Percentiles rank a stretch among this genome's conserved stretches.
phyloP scores from a whole-genome alignment of 805 yeast genomes.

The Candida taoyuanica region DNA sequence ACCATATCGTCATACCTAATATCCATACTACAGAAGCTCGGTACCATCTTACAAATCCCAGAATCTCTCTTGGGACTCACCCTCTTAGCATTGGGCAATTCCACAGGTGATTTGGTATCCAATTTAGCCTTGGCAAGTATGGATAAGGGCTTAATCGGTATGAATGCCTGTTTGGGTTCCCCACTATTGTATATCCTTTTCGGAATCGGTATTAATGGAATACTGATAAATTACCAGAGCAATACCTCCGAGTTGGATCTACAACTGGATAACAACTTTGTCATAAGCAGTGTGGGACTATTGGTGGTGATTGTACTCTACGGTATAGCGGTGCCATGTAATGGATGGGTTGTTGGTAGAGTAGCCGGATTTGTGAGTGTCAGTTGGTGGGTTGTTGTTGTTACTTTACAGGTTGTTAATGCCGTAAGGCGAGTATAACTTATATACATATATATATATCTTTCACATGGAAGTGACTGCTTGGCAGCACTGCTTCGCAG shows the following conservation, averaged over 20 bases:
- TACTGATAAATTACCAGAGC: constrained; percentile 36
- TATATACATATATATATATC: constrained; percentile 21
- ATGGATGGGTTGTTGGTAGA: constrained; percentile 23
- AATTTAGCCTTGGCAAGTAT: constrained; percentile 73
- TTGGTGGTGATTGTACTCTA: constrained; percentile 20
- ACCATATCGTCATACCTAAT: constrained; percentile 68
- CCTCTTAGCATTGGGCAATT: constrained; percentile 87
- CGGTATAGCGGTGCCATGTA: constrained; percentile 21
- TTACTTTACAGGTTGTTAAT: too few relatives aligned
- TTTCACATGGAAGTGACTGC: too few relatives aligned
- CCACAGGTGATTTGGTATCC: constrained; percentile 84
- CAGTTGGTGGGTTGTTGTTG: constrained; percentile 26
- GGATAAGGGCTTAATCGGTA: constrained; percentile 85
- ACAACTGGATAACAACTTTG: constrained; percentile 21
- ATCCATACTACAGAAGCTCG: constrained; percentile 53
- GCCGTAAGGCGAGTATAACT: too few relatives aligned
- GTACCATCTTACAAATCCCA: constrained; percentile 54
- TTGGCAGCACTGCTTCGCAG: too few relatives aligned
- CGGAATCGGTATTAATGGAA: constrained; percentile 76
- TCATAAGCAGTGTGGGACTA: constrained; percentile 22
- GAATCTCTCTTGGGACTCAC: constrained; percentile 86
- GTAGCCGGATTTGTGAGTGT: constrained; percentile 24
- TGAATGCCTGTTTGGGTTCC: constrained; percentile 95
- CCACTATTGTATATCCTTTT: constrained; percentile 75
- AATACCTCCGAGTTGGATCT: constrained; percentile 9